Base-by-base conservation (phyloP, 1,284 basidiomycete species). In the Irpex sp. region DNA sequence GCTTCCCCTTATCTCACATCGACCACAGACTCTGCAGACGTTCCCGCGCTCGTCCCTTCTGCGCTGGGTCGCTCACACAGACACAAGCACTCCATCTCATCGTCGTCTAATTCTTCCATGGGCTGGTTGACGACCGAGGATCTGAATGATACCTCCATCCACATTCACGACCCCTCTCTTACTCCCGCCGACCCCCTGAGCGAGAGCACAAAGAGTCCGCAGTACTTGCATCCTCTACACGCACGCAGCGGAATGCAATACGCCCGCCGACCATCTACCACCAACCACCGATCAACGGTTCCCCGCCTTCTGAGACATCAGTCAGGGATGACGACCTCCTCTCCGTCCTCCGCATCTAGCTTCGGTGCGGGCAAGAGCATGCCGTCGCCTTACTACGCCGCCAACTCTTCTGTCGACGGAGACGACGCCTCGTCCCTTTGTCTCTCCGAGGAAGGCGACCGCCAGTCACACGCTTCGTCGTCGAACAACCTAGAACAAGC, bases 241-340 rank as follows among this genome's bases (percentile, higher is more conserved):
- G 26, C 54, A 15, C 54, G 34, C 54, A 26, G 21, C 5, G 54
- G 54, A 8, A 56, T 56, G 54, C 54, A 56, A 21, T 91, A 91
- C 70, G 82, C 87, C 62, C 86, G 90, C 62, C 81, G 85, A 6
- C 89, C 89, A 1, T 88, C 88, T 37, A 78, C 85, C 15, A 91
- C 87, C 58, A 91, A 92, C 77, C 85, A 85, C 69, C 82, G 79
- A 54, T 85, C 85, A 3, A 85, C 81, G 57, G 81, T 88, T 26
- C 84, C 87, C 60, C 77, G 81, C 61, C 76, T 85, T 59, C 82
- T 86, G 68, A 79, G 79, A 57, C 85, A 83, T 70, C 79, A 79
- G 31, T 82, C 82, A 8, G 85, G 83, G 7, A 72, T 71, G 64
- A 77, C 78, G 26, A 61, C 57, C 8, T 64, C 64, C 7, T 31